Conservation (phyloP, 805 yeast genomes). For the Wickerhamomyces chambardii region DNA sequence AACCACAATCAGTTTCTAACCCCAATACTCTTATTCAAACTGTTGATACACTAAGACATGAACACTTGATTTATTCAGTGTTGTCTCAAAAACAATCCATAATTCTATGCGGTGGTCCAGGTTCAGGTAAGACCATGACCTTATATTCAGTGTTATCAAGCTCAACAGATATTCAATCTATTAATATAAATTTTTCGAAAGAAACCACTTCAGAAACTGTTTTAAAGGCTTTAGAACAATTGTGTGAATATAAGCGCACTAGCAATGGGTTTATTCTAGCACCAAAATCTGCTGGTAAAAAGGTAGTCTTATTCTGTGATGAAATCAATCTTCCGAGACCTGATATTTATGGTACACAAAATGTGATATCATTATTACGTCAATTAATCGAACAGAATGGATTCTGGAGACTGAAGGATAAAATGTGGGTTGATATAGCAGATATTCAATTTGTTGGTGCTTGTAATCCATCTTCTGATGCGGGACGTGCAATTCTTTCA, state of each 20-base stretch:
- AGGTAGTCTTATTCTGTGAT: constrained; percentile 84
- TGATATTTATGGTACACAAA: constrained; percentile 70
- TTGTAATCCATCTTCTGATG: constrained; percentile 82
- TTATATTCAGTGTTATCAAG: constrained; percentile 57
- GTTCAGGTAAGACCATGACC: constrained; percentile 95
- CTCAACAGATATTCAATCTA: constrained; percentile 47
- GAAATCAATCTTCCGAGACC: constrained; percentile 76
- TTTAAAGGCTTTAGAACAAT: constrained; percentile 59
- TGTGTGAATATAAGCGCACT: constrained; percentile 51
- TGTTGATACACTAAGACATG: constrained; percentile 64
- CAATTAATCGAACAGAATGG: constrained; percentile 69
- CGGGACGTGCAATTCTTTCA: constrained; percentile 56
- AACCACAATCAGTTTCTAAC: constrained; percentile 46
- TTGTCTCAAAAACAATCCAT: constrained; percentile 50
- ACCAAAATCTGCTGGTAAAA: constrained; percentile 54
- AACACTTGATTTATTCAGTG: constrained; percentile 45
- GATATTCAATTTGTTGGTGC: constrained; percentile 88
- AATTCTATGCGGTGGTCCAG: constrained; percentile 92
- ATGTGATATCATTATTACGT: constrained; percentile 61
- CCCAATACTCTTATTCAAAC: constrained; percentile 74
- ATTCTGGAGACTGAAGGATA: constrained; percentile 58
- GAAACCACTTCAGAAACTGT: constrained; percentile 60
- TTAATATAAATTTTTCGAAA: constrained; percentile 75
- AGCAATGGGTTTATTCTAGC: constrained; percentile 41
- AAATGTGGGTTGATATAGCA: constrained; percentile 56